A percentile compares a stretch with the other conserved stretches of the same genome.
Evolutionary conservation across 768 basidiomycete genomes (phyloP).

Genomic region (Artomyces pyxidatus): DNA sequence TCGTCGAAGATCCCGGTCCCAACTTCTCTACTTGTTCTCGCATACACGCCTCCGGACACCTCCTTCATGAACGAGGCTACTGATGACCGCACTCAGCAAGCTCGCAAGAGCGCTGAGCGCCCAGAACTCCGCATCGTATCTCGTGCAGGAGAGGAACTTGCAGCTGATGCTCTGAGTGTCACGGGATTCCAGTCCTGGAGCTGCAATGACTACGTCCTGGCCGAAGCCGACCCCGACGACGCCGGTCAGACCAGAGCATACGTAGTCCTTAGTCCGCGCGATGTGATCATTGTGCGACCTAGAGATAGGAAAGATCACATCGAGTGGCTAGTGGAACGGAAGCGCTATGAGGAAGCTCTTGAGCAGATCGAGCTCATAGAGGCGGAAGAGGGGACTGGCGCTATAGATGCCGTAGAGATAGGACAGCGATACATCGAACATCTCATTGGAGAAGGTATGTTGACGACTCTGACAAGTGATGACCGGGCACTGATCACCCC

Average conservation of each 20-base stretch:
- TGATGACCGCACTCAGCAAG: conserved; percentile 63
- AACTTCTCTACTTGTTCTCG: conserved; percentile 79
- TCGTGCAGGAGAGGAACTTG: conserved; percentile 78
- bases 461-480: background rate
- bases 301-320: conserved; percentile 88
- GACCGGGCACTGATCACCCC: background rate
- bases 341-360: conserved; percentile 85
- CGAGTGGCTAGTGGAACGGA: conserved; percentile 82
- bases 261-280: conserved; percentile 79
- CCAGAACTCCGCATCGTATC: conserved; percentile 93
- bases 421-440: conserved; percentile 83
- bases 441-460: conserved; percentile 70
- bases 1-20: conserved; percentile 27
- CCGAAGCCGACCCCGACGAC: conserved; percentile 32
- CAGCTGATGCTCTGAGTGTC: conserved; percentile 76
- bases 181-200: conserved; percentile 75
- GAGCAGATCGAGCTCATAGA: conserved; percentile 55
- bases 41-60: conserved; percentile 76
- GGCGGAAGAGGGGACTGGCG: conserved; percentile 26
- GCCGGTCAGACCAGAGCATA: conserved; percentile 43
- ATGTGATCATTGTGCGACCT: conserved; percentile 79
- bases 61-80: conserved; percentile 60
- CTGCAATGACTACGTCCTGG: conserved; percentile 86
- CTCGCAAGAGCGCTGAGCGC: conserved; percentile 79
- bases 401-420: conserved; percentile 55